phyloP scores from a whole-genome alignment of 1,284 basidiomycete species.

The Wolfiporia cocos region DNA sequence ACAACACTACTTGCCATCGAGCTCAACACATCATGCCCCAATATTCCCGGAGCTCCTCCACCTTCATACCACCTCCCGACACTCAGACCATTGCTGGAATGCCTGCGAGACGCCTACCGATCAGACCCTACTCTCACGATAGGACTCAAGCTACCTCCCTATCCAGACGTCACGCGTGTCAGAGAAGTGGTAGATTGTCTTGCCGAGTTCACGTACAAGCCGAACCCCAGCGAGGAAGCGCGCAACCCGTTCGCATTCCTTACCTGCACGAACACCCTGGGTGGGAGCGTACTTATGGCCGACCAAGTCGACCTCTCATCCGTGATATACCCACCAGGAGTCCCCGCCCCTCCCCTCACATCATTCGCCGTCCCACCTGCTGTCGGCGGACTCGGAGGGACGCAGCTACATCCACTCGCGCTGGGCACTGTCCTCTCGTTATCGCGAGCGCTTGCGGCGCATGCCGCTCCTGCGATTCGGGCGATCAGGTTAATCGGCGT shows the following conservation, averaged over 20 bases:
- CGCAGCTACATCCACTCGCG: conserved; percentile 65
- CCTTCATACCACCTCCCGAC: conserved; percentile 52
- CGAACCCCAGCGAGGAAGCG: conserved; percentile 48
- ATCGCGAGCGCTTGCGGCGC: conserved; percentile 40
- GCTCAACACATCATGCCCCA: conserved; percentile 78
- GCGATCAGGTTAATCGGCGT: conserved; percentile 64
- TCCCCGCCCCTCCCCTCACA: conserved; percentile 6
- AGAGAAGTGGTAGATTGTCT: conserved; percentile 42
- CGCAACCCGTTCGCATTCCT: conserved; percentile 32
- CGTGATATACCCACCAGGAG: too few species aligned
- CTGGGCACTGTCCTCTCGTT: conserved; percentile 71
- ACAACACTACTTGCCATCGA: conserved; percentile 46
- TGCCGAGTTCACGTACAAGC: conserved; percentile 30
- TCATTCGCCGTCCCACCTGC: conserved; percentile 53
- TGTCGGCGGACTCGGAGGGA: conserved; percentile 70
- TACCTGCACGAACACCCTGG: conserved; percentile 76
- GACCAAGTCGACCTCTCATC: conserved; percentile 32
- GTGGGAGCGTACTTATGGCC: conserved; percentile 56
- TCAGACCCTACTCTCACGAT: conserved; percentile 53
- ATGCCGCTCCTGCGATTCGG: conserved; percentile 34
- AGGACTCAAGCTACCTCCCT: conserved; percentile 80
- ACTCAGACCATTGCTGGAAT: conserved; percentile 42
- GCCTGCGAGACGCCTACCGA: conserved; percentile 41
- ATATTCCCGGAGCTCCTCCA: conserved; percentile 59
- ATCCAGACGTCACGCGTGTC: conserved; percentile 59